Base-by-base conservation (phyloP, 2,329 filamentous ascomycete species). In the Fusarium oxysporum region DNA sequence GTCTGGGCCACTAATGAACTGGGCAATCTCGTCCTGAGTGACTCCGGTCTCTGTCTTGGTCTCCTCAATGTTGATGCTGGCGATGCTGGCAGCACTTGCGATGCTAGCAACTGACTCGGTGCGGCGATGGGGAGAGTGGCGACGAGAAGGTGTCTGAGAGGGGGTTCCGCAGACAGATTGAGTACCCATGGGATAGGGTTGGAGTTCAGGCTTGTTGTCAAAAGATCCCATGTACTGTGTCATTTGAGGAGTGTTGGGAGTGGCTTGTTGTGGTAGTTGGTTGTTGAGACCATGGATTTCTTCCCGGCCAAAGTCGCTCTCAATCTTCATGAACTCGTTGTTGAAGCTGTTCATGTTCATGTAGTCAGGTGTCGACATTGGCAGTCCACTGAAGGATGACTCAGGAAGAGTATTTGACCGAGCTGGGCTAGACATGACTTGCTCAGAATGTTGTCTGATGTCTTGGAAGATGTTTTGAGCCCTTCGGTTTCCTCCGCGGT, bases 41-140 rank as follows among this genome's bases (percentile, higher is more conserved):
- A 98, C 92, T 32, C 96, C 96, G 2, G 96, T 98, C 73, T 95
- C 91, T 62, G 88, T 91, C 78, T 89, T 89, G 32, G 89, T 88
- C 78, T 91, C 89, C 70, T 91, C 90, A 41, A 91, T 89, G 77
- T 91, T 90, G 81, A 91, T 89, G 77, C 85, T 87, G 16, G 88
- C 86, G 63, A 90, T 90, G 79, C 87, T 90, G 23, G 88, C 87
- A 3, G 88, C 88, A 69, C 88, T 90, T 37, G 83, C 86, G 32
- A 88, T 85, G 74, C 88, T 90, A 17, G 88, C 88, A 30, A 89
- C 78, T 1, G 90, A 92, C 73, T 91, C 88, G 37, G 88, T 90
- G 54, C 89, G 85, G 32, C 88, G 85, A 71, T 90, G 88, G 4
- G 83, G 76, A 23, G 80, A 80, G 33, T 72, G 50, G 32, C 76